These are phyloP conservation scores for Ailanthus altissimus DNA, from an alignment of 345 rosid species.

Conservation along the genomic window DNA sequence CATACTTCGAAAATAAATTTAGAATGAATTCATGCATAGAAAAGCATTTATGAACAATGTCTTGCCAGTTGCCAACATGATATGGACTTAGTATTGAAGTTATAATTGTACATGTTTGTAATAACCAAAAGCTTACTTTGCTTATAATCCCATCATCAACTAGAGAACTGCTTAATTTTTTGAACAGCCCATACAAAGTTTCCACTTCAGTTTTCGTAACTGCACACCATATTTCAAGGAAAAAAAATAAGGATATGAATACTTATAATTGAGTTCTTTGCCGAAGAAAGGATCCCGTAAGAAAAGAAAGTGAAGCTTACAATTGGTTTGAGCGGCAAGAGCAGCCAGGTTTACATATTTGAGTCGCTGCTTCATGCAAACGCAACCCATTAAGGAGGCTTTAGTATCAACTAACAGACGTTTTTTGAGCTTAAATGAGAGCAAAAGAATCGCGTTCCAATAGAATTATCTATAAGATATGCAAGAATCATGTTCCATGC, in stretches of 20 bases:
- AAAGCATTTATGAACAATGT: background rate
- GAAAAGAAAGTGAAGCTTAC: conserved; percentile 16
- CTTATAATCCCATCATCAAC: conserved; percentile 56
- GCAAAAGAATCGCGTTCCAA: background rate
- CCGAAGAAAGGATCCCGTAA: too few species aligned
- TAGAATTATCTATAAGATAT: background rate
- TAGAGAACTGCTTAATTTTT: conserved; percentile 59
- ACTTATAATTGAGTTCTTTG: background rate
- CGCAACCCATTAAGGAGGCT: conserved; percentile 32
- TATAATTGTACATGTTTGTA: background rate
- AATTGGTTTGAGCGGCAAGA: conserved; percentile 40
- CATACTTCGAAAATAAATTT: background rate
- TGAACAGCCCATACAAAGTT: conserved; percentile 58
- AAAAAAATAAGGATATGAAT: background rate
- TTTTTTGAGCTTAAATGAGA: background rate
- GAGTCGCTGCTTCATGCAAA: conserved; percentile 27
- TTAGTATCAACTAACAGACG: background rate
- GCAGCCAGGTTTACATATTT: conserved; percentile 19
- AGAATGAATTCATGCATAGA: background rate
- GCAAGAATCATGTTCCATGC: background rate
- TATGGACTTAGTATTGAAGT: background rate
- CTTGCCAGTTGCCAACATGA: background rate
- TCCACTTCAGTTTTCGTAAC: conserved; percentile 58
- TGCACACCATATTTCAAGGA: conserved; percentile 25
- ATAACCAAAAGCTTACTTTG: conserved; percentile 44